Percentiles rank a stretch among this genome's conserved stretches.
phyloP scores from a whole-genome alignment of 176 grass and related monocot species.

The Oryza brachyantha region DNA sequence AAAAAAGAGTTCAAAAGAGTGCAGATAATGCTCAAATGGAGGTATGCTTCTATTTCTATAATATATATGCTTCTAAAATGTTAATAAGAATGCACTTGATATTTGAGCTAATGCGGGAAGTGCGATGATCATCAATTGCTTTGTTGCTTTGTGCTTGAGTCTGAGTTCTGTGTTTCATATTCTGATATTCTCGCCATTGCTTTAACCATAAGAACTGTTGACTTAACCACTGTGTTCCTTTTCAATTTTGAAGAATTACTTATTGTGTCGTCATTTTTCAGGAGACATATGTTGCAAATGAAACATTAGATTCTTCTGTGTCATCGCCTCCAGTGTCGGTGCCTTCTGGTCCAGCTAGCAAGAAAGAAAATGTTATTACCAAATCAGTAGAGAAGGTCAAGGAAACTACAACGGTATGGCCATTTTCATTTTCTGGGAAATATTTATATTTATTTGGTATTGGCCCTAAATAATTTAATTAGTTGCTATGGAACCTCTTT shows the following conservation, averaged over 20 bases:
- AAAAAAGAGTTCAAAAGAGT: constrained; percentile 89
- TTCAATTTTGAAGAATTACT: neutral
- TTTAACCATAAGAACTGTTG: constrained; percentile 22
- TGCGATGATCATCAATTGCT: constrained; percentile 20
- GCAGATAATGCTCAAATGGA: constrained; percentile 55
- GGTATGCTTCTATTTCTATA: constrained; percentile 59
- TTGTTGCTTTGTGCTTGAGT: constrained; percentile 9
- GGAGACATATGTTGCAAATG: constrained; percentile 40
- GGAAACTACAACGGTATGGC: constrained; percentile 75
- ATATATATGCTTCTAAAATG: constrained; percentile 11
- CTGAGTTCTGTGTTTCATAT: constrained; percentile 26
- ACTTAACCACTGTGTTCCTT: neutral
- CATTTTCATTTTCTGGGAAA: neutral
- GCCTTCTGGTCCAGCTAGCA: constrained; percentile 27
- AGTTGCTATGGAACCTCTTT: neutral
- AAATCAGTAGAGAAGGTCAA: constrained; percentile 95
- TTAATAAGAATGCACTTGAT: neutral
- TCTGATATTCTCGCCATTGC: constrained; percentile 8
- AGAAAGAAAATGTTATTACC: constrained; percentile 78
- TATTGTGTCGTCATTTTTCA: constrained; percentile 44
- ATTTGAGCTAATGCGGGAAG: constrained; percentile 13
- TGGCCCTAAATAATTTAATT: neutral
- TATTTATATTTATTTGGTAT: neutral
- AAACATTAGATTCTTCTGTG: constrained; percentile 32
- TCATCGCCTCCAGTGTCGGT: constrained; percentile 21